Base-by-base conservation (phyloP, 2,329 filamentous ascomycete species). In the Lasiodiplodia sp. region DNA sequence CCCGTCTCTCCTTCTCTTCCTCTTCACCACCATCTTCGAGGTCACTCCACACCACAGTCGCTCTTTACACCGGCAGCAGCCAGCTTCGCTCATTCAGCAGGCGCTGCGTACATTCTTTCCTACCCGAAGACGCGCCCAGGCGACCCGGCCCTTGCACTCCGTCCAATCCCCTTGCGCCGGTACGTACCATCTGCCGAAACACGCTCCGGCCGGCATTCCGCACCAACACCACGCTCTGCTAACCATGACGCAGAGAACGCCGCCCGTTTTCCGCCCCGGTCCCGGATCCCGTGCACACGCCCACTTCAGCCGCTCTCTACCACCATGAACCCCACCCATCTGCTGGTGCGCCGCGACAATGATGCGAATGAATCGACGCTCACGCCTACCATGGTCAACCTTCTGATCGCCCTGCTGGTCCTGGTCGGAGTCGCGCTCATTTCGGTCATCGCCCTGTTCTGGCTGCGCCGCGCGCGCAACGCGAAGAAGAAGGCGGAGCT, bases 381-480 rank as follows among this genome's bases (percentile, higher is more conserved):
- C 73, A 87, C 84, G 70, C 81, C 82, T 47, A 86, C 87, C 56
- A 89, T 92, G 82, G 85, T 94, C 78, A 89, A 93, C 77, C 87
- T 97, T 53, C 84, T 97, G 78, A 91, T 97, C 74, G 87, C 88
- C 69, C 87, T 98, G 67, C 85, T 98, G 73, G 89, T 90, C 71
- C 85, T 99, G 56, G 83, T 95, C 73, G 88, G 96, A 74, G 80
- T 95, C 74, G 89, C 87, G 70, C 84, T 97, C 37, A 77, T 90
- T 58, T 84, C 94, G 69, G 84, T 91, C 66, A 89, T 88, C 69
- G 83, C 86, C 34, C 88, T 97, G 63, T 83, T 95, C 72, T 80
- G 93, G 76, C 83, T 97, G 73, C 91, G 92, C 78, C 89, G 90
- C 75, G 86, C 88, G 74, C 87, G 88, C 71, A 82, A 77, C 67